Base-by-base conservation (phyloP, 1,139 yeast genomes). In the Diutina rugosa region DNA sequence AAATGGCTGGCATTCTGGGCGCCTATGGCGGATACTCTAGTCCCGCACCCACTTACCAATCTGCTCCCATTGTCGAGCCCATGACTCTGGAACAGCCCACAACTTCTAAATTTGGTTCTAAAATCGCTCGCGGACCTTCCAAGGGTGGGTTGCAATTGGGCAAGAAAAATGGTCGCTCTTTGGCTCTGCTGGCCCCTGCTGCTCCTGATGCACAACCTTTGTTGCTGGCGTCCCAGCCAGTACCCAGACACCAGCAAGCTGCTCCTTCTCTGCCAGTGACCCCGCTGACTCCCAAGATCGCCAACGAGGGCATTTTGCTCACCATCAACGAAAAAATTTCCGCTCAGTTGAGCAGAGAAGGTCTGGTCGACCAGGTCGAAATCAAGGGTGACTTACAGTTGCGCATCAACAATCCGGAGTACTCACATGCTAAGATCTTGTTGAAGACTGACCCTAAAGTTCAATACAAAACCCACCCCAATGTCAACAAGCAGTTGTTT, bases 391-490 rank as follows among this genome's bases (percentile, higher is more conserved):
- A 87, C 63, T 77, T 93, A 63, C 96, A 90, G 71, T 77, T 93
- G 67, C 85, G 97, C 69, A 84, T 93, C 63, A 90, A 87, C 67
- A 81, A 90, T 64, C 75, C 86, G 14, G 79, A 78, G 44, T 76
- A 85, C 61, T 82, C 95, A 26, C 79, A 79, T 61, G 80, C 90
- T 58, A 82, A 81, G 67, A 77, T 91, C 58, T 68, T 82, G 60
- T 29, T 41, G 38, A 76, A 75, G 56, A 72, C 74, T 51, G 69
- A 74, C 21, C 66, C 74, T 45, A 81, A 80, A 41, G 78, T 82
- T 57, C 93, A 85, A 67, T 93, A 82, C 76, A 91, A 91, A 70
- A 90, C 98, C 35, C 97, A 93, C 73, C 99, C 99, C 60, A 90
- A 91, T 68, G 95, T 93, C 61, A 97, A 93, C 73, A 85, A 89